Evolutionary conservation across 2,329 filamentous ascomycete genomes (phyloP), one percentile per base, ranked within the genome.

Genomic region (Ambrosiella xylebori): DNA sequence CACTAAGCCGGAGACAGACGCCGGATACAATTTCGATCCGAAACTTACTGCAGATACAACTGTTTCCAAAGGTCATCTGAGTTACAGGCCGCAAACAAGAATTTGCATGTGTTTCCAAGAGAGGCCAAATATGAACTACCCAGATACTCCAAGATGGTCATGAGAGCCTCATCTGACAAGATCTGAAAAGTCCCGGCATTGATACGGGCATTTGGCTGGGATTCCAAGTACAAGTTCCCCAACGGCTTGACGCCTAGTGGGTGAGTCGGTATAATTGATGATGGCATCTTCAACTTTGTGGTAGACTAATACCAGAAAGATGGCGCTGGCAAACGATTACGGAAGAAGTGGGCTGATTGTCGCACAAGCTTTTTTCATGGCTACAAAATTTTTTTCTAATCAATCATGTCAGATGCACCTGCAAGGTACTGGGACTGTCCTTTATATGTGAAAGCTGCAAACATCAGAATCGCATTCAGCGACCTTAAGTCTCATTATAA

Each of bases 31-130:
- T 36, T 35, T 27, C 27, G 27, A 19, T 27, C 9, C 19, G 27
- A 44, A 19, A 56, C 88, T 80, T 82, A 95, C 89, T 81, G 79
- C 62, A 95, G 76, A 65, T 91, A 94, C 17, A 95, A 70, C 15
- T 82, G 70, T 69, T 93, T 90, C 91, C 91, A 97, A 40, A 96
- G 69, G 65, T 97, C 91, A 63, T 96, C 91, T 53, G 81, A 81
- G 54, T 84, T 76, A 57, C 84, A 86, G 67, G 91, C 94, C 1
- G 89, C 90, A 74, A 89, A 91, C 13, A 97, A 71, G 57, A 87
- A 89, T 68, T 82, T 88, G 74, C 90, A 95, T 5, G 89, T 86
- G 58, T 79, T 78, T 7, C 88, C 88, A 47, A 97, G 71, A 7
- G 70, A 71, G 58, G 83, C 69, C 56, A 97, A 71, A 56, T 76